phyloP scores from a whole-genome alignment of 2,329 filamentous ascomycete species.

The Parastagonospora nodorum region DNA sequence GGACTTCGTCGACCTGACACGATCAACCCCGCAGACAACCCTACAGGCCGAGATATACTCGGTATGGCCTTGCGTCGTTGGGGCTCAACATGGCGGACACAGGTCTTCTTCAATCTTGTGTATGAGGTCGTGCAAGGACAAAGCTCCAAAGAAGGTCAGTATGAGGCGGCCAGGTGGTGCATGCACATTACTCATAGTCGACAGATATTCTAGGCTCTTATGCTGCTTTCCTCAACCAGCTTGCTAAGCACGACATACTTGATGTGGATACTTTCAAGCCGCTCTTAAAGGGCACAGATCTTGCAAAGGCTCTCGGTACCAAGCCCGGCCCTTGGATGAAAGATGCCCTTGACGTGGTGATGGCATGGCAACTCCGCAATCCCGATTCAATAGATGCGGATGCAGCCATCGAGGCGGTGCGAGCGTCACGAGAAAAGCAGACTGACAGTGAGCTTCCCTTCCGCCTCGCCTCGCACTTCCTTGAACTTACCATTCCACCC shows the following conservation, averaged over 20 bases:
- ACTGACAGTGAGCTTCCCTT: conserved; percentile 57
- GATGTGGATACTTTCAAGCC: conserved; percentile 56
- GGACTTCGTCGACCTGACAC: conserved; percentile 53
- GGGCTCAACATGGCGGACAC: conserved; percentile 74
- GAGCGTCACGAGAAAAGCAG: conserved; percentile 50
- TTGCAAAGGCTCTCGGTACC: conserved; percentile 68
- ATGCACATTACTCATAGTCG: conserved; percentile 15
- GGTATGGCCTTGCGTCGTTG: conserved; percentile 77
- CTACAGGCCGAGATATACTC: conserved; percentile 63
- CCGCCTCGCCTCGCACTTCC: conserved; percentile 59
- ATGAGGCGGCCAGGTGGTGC: neutral
- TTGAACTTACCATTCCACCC: conserved; percentile 68
- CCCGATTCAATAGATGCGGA: conserved; percentile 65
- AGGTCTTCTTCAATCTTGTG: conserved; percentile 70
- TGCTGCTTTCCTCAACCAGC: conserved; percentile 57
- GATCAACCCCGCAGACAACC: conserved; percentile 49
- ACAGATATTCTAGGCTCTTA: conserved; percentile 58
- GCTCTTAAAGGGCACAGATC: conserved; percentile 72
- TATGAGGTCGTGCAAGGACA: conserved; percentile 60
- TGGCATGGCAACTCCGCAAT: conserved; percentile 88
- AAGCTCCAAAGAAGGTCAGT: conserved; percentile 51
- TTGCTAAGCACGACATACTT: conserved; percentile 57
- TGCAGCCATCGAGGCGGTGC: conserved; percentile 53
- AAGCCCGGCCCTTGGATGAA: conserved; percentile 85
- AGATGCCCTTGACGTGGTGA: conserved; percentile 75